phyloP scores from a whole-genome alignment of 306 rosid species.

The Prunus mume region DNA sequence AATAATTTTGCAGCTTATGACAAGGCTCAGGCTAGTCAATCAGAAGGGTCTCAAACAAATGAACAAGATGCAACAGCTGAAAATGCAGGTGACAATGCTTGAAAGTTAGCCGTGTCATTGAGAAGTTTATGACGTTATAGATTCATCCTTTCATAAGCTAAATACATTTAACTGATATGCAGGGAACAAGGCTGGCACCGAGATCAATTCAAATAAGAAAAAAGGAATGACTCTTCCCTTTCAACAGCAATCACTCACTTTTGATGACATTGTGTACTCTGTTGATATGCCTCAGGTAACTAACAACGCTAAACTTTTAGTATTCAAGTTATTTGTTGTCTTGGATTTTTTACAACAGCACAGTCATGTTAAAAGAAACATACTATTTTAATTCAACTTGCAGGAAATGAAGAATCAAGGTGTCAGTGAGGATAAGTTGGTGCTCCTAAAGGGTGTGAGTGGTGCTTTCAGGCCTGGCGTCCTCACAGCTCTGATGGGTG shows the following conservation, averaged over 20 bases:
- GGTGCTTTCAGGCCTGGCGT: too few species aligned
- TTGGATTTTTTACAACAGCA: not conserved
- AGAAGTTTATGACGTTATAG: too few species aligned
- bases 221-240: slow-evolving; percentile 80
- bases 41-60: slow-evolving; percentile 25
- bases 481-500: slow-evolving; percentile 39
- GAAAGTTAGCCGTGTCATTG: too few species aligned
- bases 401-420: slow-evolving; percentile 74
- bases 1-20: slow-evolving; percentile 39
- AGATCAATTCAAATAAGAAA: slow-evolving; percentile 27
- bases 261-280: slow-evolving; percentile 27
- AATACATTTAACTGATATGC: not conserved
- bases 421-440: slow-evolving; percentile 58
- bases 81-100: not conserved
- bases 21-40: slow-evolving; percentile 34
- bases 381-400: not conserved
- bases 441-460: slow-evolving; percentile 12
- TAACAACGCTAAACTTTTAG: not conserved
- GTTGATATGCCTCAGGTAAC: slow-evolving; percentile 65
- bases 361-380: too few species aligned
- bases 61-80: slow-evolving; percentile 5
- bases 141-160: too few species aligned
- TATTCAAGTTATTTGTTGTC: not conserved
- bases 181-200: slow-evolving; percentile 16
- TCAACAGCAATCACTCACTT: slow-evolving; percentile 58